A percentile compares a stretch with the other conserved stretches of the same genome.
phyloP scores from a whole-genome alignment of 176 grass and related monocot genomes.

The Oryza longistaminata region DNA sequence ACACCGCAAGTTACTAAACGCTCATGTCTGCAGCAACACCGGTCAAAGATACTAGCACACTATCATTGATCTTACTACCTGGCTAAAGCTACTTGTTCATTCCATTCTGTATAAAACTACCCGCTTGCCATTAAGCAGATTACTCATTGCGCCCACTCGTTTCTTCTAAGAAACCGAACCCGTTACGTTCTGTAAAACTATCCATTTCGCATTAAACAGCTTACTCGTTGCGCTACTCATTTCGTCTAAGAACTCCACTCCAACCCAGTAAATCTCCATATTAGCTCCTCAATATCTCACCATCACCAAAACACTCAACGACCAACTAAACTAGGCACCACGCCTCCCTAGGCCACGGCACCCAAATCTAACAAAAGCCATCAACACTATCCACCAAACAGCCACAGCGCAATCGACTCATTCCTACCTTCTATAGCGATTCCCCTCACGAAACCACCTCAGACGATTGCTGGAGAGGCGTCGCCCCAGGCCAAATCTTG shows the following conservation, averaged over 20 bases:
- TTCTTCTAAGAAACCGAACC: background rate
- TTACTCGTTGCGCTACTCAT: background rate
- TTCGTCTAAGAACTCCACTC: background rate
- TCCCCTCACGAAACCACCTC: background rate
- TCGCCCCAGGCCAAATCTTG: constrained; percentile 13
- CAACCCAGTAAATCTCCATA: background rate
- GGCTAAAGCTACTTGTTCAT: background rate
- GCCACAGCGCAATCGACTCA: background rate
- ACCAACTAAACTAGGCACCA: background rate
- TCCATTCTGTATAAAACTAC: background rate
- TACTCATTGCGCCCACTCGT: background rate
- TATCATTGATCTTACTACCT: background rate
- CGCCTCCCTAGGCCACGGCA: background rate
- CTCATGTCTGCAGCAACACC: background rate
- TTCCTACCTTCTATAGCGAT: background rate
- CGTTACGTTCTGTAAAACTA: background rate
- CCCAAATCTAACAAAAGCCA: background rate
- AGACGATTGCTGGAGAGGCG: background rate
- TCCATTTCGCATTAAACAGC: background rate
- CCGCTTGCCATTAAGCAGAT: background rate
- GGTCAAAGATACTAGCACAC: background rate
- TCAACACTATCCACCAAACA: background rate
- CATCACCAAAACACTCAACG: background rate
- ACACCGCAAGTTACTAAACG: background rate
- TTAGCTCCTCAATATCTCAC: background rate